These are phyloP conservation scores for Claviceps quebecensis DNA, from an alignment of 2,329 filamentous ascomycete species.

Conservation along the genomic window DNA sequence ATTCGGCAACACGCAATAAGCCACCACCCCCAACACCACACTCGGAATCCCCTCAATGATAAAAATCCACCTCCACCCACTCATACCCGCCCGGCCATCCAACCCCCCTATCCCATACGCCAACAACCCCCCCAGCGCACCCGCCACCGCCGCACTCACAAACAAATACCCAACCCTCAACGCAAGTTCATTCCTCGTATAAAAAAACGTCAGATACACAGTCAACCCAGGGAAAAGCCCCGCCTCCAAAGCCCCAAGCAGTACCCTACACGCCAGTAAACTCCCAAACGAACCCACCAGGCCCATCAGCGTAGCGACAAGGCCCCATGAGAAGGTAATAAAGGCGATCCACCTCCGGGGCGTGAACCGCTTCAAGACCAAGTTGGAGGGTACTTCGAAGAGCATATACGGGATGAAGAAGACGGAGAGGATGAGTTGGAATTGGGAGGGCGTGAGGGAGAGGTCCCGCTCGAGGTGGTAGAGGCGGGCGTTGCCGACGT, in stretches of 20 bases:
- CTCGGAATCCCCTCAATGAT: conserved; percentile 37
- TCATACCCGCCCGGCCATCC: conserved; percentile 46
- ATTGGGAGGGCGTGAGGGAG: conserved; percentile 45
- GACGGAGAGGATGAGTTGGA: conserved; percentile 53
- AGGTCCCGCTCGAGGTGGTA: conserved; percentile 53
- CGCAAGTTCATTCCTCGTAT: conserved; percentile 59
- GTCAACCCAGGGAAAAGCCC: conserved; percentile 57
- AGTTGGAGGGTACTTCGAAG: conserved; percentile 52
- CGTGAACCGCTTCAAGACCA: conserved; percentile 48
- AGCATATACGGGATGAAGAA: conserved; percentile 51
- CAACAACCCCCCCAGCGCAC: conserved; percentile 57
- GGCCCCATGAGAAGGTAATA: conserved; percentile 51
- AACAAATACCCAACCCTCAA: conserved; percentile 62
- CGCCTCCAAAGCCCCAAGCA: conserved; percentile 56
- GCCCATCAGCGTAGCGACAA: conserved; percentile 56
- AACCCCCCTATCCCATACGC: conserved; percentile 63
- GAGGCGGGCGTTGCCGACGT: conserved; percentile 58
- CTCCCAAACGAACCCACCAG: conserved; percentile 50
- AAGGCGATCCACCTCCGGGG: conserved; percentile 50
- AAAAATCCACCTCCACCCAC: conserved; percentile 61
- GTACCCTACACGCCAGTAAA: conserved; percentile 52
- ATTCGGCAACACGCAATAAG: conserved; percentile 23
- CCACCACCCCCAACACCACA: conserved; percentile 20
- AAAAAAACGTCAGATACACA: conserved; percentile 62
- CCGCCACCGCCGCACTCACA: conserved; percentile 54